A percentile compares a stretch with the other conserved stretches of the same genome.
Conservation (phyloP, 75 land plant genomes). For the Sequoiadendron giganteum region DNA sequence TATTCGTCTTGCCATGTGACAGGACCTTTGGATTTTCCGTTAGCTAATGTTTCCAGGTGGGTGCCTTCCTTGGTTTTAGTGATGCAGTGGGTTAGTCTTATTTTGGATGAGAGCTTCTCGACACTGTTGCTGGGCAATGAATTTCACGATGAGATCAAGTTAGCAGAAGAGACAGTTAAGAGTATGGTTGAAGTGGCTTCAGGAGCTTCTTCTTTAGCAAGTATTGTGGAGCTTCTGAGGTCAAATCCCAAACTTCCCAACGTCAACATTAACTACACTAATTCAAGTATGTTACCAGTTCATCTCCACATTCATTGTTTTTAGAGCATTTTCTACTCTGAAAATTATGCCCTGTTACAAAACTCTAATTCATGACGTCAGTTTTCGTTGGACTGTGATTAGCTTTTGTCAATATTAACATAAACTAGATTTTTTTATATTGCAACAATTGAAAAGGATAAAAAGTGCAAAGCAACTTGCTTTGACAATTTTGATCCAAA, state of each 20-base stretch:
- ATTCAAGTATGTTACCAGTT: too few species aligned
- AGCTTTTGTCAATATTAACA: too few species aligned
- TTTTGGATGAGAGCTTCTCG: conserved; percentile 66
- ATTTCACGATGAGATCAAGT: conserved; percentile 60
- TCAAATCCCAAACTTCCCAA: neutral
- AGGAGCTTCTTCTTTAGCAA: conserved; percentile 26
- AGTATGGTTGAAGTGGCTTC: conserved; percentile 34
- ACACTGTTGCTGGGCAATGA: conserved; percentile 52
- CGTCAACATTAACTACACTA: neutral
- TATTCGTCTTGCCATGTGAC: conserved; percentile 56
- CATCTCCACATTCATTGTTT: too few species aligned
- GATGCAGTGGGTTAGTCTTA: conserved; percentile 45
- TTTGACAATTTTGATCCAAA: too few species aligned
- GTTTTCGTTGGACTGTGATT: too few species aligned
- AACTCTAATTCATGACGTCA: too few species aligned
- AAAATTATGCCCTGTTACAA: too few species aligned
- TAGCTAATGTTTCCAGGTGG: conserved; percentile 27
- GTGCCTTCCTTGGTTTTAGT: conserved; percentile 55
- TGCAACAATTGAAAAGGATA: too few species aligned
- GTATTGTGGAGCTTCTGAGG: conserved; percentile 9
- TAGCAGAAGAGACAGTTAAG: conserved; percentile 30
- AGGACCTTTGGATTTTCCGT: conserved; percentile 23
- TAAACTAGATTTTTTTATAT: too few species aligned
- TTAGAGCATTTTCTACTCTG: too few species aligned
- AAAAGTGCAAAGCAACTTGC: too few species aligned